Base-by-base conservation (phyloP, 345 rosid species). In the Turritis glabra region DNA sequence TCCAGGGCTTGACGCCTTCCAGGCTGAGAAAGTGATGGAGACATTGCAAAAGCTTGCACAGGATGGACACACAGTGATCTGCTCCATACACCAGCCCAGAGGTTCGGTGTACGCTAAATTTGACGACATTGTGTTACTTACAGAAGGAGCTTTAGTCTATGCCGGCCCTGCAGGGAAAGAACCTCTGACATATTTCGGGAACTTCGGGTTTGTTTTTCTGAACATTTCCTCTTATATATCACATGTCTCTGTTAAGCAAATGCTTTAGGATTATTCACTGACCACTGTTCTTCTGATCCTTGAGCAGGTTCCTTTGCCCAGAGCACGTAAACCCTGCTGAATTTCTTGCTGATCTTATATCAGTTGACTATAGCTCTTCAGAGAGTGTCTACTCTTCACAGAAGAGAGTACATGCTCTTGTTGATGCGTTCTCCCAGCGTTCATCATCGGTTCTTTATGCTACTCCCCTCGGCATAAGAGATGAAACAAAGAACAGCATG, bases 21-120 rank as follows among this genome's bases (percentile, higher is more conserved):
- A 95, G 84, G 97, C 97, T 59, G 97, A 91, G 77, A 87, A 84
- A 83, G 97, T 95, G 61, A 89, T 91, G 97, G 97, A 90, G 88
- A 91, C 99, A 77, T 90, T 91, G 47, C 84, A 80, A 69, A 89
- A 84, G 80, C 97, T 95, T 58, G 93, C 89, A 7, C 87, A 85
- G 73, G 97, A 95, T 76, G 99, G 99, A 15, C 99, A 91, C 82
- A 90, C 99, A 65, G 97, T 95, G 48, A 90, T 95, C 64, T 95
- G 96, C 77, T 95, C 99, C 75, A 95, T 95, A 67, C 99, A 95
- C 82, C 99, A 95, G 72, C 99, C 99, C 77, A 85, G 99, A 85
- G 85, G 99, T 69, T 91, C 97, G 1, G 92, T 91, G 12, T 95
- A 95, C 70, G 76, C 70, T 64, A 95, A 91, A 86, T 95, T 95